phyloP scores from a whole-genome alignment of 495 filamentous ascomycete genomes.

The Penicillium steckii region DNA sequence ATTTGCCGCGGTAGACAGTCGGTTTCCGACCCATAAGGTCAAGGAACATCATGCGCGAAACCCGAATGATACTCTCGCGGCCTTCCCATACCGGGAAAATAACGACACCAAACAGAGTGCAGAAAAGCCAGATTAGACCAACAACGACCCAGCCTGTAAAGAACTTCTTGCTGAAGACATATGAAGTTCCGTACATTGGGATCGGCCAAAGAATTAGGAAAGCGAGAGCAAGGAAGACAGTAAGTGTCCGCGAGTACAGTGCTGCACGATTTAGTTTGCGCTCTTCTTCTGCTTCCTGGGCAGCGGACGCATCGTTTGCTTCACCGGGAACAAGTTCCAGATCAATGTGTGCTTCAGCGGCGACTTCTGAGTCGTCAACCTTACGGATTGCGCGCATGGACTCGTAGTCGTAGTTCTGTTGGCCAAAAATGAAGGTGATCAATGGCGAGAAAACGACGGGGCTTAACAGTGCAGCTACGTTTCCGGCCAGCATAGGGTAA shows the following conservation, averaged over 20 bases:
- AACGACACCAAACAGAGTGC: constrained; percentile 68
- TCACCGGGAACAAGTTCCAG: constrained; percentile 67
- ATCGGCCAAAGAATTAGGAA: constrained; percentile 91
- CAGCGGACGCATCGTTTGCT: constrained; percentile 25
- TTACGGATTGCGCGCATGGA: constrained; percentile 81
- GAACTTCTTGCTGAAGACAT: constrained; percentile 87
- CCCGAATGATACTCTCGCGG: constrained; percentile 62
- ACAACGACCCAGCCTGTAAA: constrained; percentile 91
- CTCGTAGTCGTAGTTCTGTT: constrained; percentile 86
- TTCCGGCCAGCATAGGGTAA: constrained; percentile 88
- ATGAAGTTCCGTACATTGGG: constrained; percentile 84
- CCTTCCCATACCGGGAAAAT: constrained; percentile 85
- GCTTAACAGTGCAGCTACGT: constrained; percentile 75
- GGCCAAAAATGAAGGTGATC: constrained; percentile 70
- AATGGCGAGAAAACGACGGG: constrained; percentile 78
- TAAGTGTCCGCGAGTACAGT: constrained; percentile 76
- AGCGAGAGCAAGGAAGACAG: constrained; percentile 70
- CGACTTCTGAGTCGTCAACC: constrained; percentile 79
- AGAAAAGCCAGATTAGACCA: constrained; percentile 86
- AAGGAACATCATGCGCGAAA: constrained; percentile 61
- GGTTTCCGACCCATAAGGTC: constrained; percentile 66
- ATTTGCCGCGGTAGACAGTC: constrained; percentile 26
- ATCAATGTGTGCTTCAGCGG: constrained; percentile 65
- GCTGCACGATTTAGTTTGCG: constrained; percentile 68
- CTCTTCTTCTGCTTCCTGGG: constrained; percentile 59